These are phyloP conservation scores for Protomyces lactucae-debilis DNA, from an alignment of 1,139 yeast species.

Conservation along the genomic window DNA sequence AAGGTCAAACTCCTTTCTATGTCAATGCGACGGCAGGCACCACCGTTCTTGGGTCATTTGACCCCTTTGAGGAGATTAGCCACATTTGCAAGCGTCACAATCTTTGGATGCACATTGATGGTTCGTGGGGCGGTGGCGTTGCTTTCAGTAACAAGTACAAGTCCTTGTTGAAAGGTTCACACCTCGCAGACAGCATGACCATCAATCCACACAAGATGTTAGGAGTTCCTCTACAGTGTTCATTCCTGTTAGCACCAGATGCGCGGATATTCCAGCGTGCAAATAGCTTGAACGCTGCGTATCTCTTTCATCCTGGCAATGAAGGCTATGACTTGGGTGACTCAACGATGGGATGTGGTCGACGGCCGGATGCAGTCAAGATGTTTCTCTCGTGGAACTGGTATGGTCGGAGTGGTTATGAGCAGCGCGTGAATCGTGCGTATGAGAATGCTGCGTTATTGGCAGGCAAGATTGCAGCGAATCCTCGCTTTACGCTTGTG, in stretches of 20 bases:
- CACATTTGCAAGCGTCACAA: constrained; percentile 51
- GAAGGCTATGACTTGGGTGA: constrained; percentile 69
- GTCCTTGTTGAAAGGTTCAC: constrained; percentile 53
- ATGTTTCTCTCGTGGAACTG: constrained; percentile 77
- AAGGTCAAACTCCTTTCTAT: constrained; percentile 68
- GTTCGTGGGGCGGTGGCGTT: constrained; percentile 89
- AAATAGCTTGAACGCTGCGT: constrained; percentile 74
- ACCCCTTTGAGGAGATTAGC: constrained; percentile 56
- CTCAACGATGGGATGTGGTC: constrained; percentile 91
- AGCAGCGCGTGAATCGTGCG: constrained; percentile 65
- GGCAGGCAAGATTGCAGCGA: constrained; percentile 44
- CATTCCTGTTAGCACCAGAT: constrained; percentile 69
- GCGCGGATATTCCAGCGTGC: constrained; percentile 62
- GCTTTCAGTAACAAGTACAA: constrained; percentile 56
- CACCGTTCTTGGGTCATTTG: constrained; percentile 81
- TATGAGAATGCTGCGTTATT: constrained; percentile 59
- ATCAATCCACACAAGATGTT: constrained; percentile 85
- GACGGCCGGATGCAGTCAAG: constrained; percentile 77
- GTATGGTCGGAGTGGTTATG: constrained; percentile 60
- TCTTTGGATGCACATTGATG: constrained; percentile 79
- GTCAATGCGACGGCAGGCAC: constrained; percentile 85
- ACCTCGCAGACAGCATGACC: constrained; percentile 72
- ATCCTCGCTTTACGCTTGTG: constrained; percentile 51
- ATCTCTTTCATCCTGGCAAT: constrained; percentile 62
- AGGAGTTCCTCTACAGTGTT: constrained; percentile 77